Percentiles rank a stretch among this genome's conserved stretches.
Conservation (phyloP, 306 rosid species). For the Pterocarpus macrocarpus region DNA sequence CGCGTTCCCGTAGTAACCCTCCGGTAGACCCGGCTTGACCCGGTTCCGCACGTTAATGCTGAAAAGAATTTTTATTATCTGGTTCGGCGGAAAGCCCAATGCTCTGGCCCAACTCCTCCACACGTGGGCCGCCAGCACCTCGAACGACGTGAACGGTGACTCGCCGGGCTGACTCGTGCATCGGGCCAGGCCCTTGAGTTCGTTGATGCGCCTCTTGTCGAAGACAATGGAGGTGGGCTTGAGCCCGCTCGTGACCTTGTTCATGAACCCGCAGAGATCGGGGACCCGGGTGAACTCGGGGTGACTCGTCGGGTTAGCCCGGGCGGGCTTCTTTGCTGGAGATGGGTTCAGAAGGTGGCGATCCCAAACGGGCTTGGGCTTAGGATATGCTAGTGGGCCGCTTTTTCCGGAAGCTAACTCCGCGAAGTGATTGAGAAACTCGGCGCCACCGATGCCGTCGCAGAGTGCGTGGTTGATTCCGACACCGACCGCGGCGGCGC, state of each 20-base stretch:
- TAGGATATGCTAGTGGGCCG: constrained; percentile 20
- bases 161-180: constrained; percentile 48
- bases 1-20: constrained; percentile 89
- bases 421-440: constrained; percentile 72
- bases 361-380: constrained; percentile 69
- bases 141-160: constrained; percentile 65
- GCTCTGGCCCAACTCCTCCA: constrained; percentile 97
- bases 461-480: constrained; percentile 82
- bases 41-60: constrained; percentile 80
- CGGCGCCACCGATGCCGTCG: constrained; percentile 85
- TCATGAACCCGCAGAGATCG: constrained; percentile 73
- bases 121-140: constrained; percentile 80
- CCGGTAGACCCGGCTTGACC: constrained; percentile 73
- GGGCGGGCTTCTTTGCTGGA: not conserved
- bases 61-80: constrained; percentile 69
- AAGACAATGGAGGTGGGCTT: constrained; percentile 67
- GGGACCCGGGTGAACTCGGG: constrained; percentile 71
- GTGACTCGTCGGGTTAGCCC: not conserved
- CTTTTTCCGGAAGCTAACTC: constrained; percentile 58
- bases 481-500: constrained; percentile 71
- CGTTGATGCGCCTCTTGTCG: constrained; percentile 47
- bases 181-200: constrained; percentile 54
- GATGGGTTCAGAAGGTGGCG: constrained; percentile 65
- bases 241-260: constrained; percentile 60
- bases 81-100: constrained; percentile 70